Base-by-base conservation (phyloP, 495 filamentous ascomycete species). In the Penicillium salamii region DNA sequence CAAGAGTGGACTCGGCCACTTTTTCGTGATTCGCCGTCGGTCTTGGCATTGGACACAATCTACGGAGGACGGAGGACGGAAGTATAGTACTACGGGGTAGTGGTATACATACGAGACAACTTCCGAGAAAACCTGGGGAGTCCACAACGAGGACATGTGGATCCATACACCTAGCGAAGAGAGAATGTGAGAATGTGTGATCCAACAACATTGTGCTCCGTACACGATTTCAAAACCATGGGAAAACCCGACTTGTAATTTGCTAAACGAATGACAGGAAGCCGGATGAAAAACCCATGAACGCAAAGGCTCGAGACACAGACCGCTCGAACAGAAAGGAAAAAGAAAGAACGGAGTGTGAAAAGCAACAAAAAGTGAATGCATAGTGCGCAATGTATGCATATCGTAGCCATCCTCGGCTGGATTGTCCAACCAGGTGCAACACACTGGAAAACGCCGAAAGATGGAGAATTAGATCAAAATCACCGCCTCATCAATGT, bases 201-300 rank as follows among this genome's bases (percentile, higher is more conserved):
- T 26, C 23, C 4, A 26, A 26, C n/a, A n/a, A n/a, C n/a, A n/a
- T n/a, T n/a, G n/a, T 26, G 4, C 23, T 26, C 8, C 23, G 23
- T 26, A 26, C 23, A 26, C 23, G 3, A 13, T 9, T 21, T 38
- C 17, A n/a, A 36, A 3, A 37, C 15, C 15, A 39, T 19, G 12
- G 18, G 36, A 32, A 32, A n/a, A 21, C 20, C 36, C 20, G 36
- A 23, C 35, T 20, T 19, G 35, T 19, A 11, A 13, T 3, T 21
- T 17, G 12, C 21, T 39, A 39, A 39, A 39, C 20, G 36, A 39
- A 21, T 21, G 36, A 21, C 18, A 21, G 36, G 36, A 32, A 32
- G 29, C 15, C 35, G 15, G 35, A 19, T 21, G 8, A 39, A 19
- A 23, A 19, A 19, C 36, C 36, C 3, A 81, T 74, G 55, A 82